phyloP scores from a whole-genome alignment of 768 basidiomycete genomes.

The Tulasnella sp. region DNA sequence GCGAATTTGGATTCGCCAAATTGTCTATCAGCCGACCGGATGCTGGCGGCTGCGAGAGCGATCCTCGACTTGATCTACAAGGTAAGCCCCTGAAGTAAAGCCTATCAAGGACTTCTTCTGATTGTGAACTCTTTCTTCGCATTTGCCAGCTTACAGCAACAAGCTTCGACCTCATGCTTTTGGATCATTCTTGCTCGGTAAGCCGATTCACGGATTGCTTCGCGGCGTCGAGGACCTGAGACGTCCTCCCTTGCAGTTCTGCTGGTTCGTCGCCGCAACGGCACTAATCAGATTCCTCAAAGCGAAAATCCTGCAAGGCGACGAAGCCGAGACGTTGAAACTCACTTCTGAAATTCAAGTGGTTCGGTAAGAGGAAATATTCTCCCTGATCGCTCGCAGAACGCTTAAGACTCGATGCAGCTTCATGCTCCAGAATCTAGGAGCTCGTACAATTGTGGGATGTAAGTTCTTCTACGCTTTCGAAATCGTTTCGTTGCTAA shows the following conservation, averaged over 20 bases:
- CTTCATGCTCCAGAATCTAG: slow-evolving; percentile 23
- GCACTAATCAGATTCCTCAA: slow-evolving; percentile 64
- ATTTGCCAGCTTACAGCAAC: slow-evolving; percentile 46
- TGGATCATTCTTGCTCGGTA: slow-evolving; percentile 69
- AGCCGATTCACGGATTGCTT: slow-evolving; percentile 30
- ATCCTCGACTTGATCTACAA: slow-evolving; percentile 64
- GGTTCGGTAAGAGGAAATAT: slow-evolving; percentile 48
- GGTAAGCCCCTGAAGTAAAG: slow-evolving; percentile 34
- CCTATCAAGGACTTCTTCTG: neutral
- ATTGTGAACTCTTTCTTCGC: neutral
- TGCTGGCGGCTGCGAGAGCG: slow-evolving; percentile 60
- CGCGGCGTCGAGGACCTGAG: slow-evolving; percentile 6
- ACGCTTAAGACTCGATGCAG: neutral
- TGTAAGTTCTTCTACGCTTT: slow-evolving; percentile 3
- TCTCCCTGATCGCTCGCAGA: neutral
- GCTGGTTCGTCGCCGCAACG: slow-evolving; percentile 66
- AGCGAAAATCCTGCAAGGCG: slow-evolving; percentile 56
- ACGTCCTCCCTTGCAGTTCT: slow-evolving; percentile 43
- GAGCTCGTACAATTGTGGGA: slow-evolving; percentile 15
- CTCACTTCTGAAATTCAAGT: slow-evolving; percentile 63
- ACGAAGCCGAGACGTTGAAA: slow-evolving; percentile 53
- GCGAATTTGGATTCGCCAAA: slow-evolving; percentile 54
- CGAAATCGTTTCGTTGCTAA: neutral
- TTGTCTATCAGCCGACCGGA: slow-evolving; percentile 65
- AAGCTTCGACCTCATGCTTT: slow-evolving; percentile 63